Evolutionary conservation across 2,329 filamentous ascomycete species (phyloP), one percentile per base, ranked within the genome.

Genomic region (Falciphora oryzae): DNA sequence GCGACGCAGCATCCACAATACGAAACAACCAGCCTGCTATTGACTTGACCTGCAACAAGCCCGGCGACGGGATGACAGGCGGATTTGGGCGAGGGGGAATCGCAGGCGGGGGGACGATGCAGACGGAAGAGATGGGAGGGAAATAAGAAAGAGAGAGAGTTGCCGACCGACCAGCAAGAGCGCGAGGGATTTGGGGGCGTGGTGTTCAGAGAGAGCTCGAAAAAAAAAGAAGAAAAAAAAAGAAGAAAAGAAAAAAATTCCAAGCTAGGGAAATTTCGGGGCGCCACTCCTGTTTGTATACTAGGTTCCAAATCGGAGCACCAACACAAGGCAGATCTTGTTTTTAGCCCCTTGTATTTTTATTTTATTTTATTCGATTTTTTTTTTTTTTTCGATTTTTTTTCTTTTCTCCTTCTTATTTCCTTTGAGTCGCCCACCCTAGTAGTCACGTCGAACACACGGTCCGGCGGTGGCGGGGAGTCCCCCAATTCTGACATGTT

Each of bases 231-330:
- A 50, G 59, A 18, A 29, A 60, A 28, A 60, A 59, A 62, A 61
- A 31, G 57, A 64, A 53, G 35, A 57, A 10, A 5, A 64, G 31
- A 57, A 63, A 66, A 50, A 61, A 60, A 22, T 25, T 50, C 32
- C 32, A 63, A 57, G 31, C 32, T n/a, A 56, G 31, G 44, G 58
- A 53, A 53, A 53, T 53, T 53, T 53, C n/a, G 44, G 44, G 44
- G 22, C 44, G 22, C 44, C 44, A 53, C 22, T 53, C 44, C 44
- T 53, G 44, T 22, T 53, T 53, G 44, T 53, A 53, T 53, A 25
- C 44, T 53, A 53, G 44, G 44, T 53, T 53, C 18, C 22, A n/a
- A 22, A 53, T 53, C 44, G 22, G 44, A 22, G 8, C 44, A 25
- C 44, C 44, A 53, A n/a, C n/a, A 53, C 44, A 53, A 11, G 44